Base-by-base conservation (phyloP, 768 basidiomycete species). In the Termitomyces sp. region DNA sequence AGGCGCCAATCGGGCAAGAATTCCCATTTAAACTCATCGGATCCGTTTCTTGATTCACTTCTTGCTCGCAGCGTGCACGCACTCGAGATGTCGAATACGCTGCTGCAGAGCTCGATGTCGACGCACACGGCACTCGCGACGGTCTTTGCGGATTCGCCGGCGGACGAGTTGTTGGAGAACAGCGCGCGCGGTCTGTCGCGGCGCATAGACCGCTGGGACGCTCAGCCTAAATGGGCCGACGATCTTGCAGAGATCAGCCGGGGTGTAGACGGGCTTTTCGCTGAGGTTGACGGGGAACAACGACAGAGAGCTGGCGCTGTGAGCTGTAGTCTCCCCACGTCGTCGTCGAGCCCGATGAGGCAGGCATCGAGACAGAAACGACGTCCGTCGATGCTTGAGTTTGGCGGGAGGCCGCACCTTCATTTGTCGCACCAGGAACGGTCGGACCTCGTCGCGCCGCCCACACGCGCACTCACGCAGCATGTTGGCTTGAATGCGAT, bases 21-120 rank as follows among this genome's bases (percentile, higher is more conserved):
- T 33, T 11, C 16, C 15, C 31, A 30, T 44, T 36, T 49, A 56
- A 61, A 13, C 16, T 22, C 34, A 69, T 74, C 51, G 1, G 86
- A 88, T 68, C 80, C 81, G 13, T 85, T 81, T 65, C 79, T 92
- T 30, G 92, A 93, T 70, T 80, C 86, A n/a, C 76, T 93, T 16
- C 79, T 93, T 1, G 89, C 85, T 58, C 84, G 91, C 61, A 91
- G 89, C 63, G 89, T 93, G 15, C 85, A 91, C 71, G 91, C 91
- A 1, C 77, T 94, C 9, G 92, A 93, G 69, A 86, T 92, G 78
- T 93, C 91, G 5, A 93, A 93, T 58, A 80, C 85, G 3, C 75
- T 93, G 12, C 75, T 94, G 11, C 86, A 90, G 67, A 85, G 84
- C 13, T 88, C 88, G 22, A 86, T 92, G 65, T 81, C 86, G 42